Evolutionary conservation across 257 asterid genomes (phyloP).

Genomic region (Nicotiana tabacum): DNA sequence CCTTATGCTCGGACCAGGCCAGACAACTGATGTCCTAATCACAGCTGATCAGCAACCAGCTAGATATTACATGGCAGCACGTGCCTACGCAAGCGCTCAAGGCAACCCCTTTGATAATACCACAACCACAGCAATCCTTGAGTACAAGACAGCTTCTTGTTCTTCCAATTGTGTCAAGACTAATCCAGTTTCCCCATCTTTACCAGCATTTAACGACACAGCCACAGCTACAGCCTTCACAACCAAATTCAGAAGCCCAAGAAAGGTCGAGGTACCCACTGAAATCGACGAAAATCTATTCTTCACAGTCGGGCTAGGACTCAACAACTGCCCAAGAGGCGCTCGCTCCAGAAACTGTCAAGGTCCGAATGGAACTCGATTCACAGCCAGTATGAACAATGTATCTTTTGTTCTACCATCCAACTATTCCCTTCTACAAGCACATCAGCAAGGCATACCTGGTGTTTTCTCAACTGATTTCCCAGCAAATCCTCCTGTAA

Average conservation of each 20-base stretch:
- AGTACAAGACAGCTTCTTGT: slow-evolving; percentile 54
- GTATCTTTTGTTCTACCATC: slow-evolving; percentile 77
- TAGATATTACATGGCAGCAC: slow-evolving; percentile 71
- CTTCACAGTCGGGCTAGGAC: slow-evolving; percentile 79
- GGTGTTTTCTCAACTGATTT: slow-evolving; percentile 85
- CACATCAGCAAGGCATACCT: slow-evolving; percentile 59
- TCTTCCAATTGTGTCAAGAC: slow-evolving; percentile 29
- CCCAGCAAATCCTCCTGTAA: slow-evolving; percentile 55
- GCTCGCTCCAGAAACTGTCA: slow-evolving; percentile 49
- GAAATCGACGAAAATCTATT: slow-evolving; percentile 64
- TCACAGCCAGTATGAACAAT: slow-evolving; percentile 91
- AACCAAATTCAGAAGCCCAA: slow-evolving; percentile 62
- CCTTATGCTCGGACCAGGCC: slow-evolving; percentile 93
- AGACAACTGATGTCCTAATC: slow-evolving; percentile 85
- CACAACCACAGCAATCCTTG: slow-evolving; percentile 85
- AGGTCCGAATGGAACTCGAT: slow-evolving; percentile 87
- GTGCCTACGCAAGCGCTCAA: slow-evolving; percentile 86
- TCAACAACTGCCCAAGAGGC: slow-evolving; percentile 53
- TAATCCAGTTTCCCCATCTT: slow-evolving; percentile 40
- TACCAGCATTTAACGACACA: slow-evolving; percentile 84
- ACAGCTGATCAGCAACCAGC: slow-evolving; percentile 62
- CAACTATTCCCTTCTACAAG: slow-evolving; percentile 64
- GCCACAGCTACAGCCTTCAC: slow-evolving; percentile 71
- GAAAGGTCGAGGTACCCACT: slow-evolving; percentile 49
- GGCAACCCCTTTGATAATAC: slow-evolving; percentile 81